Evolutionary conservation across 805 yeast genomes (phyloP), one percentile per base, ranked within the genome.

Genomic region (Kuraishia borneana): DNA sequence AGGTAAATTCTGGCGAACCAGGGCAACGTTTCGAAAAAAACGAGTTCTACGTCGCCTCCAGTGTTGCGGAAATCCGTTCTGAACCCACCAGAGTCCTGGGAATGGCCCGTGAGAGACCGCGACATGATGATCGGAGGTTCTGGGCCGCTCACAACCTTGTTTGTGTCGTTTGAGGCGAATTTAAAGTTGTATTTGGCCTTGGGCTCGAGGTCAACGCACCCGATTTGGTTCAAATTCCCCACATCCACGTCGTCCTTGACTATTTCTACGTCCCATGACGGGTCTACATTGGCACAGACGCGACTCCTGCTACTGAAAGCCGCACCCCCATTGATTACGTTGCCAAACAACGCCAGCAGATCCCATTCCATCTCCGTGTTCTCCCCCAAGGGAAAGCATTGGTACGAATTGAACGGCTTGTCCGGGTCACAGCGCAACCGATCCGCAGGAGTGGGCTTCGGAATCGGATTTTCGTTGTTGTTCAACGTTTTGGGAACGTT

Each of bases 1-100:
- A 92, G 56, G 48, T 82, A 92, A 2, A 84, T 56, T 43, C 89
- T 71, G 75, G 87, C 78, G 52, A 73, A 92, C 97, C 97, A 92
- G 0, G 98, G 98, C 20, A 87, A 61, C 0, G 85, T 67, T 53
- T 92, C 96, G 44, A 76, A 78, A 45, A 83, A 82, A 1, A 74
- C 56, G 31, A 88, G 61, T 2, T 55, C 53, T 3, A 75, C 65
- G 1, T 70, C 55, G 4, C 58, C 53, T 5, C 58, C 43, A 1
- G 85, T 83, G 50, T 89, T 92, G n/a, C 60, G 60, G 46, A 89
- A 69, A 8, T 76, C 82, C 0, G 82, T 71, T 50, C 96, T 75
- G 40, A 89, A 64, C 0, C 95, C 96, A 37, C 97, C 97, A 39
- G 73, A 68, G 48, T 85, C 96, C 51, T 83, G 94, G 2, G 95